phyloP scores from a whole-genome alignment of 495 filamentous ascomycete genomes.

The Venustampulla echinocandica region DNA sequence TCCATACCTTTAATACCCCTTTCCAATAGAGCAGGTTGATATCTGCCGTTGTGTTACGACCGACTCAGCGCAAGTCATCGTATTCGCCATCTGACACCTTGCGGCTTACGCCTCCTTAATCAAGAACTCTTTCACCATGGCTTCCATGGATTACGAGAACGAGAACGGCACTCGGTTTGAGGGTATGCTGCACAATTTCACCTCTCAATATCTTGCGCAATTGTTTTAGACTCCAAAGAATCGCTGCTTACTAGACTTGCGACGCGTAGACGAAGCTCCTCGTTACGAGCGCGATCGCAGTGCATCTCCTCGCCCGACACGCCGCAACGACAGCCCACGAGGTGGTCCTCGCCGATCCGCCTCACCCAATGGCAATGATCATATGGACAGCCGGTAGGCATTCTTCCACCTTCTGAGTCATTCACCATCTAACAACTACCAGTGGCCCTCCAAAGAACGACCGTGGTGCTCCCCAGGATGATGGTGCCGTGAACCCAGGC shows the following conservation, averaged over 20 bases:
- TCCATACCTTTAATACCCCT: slow-evolving; percentile 8
- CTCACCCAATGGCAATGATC: slow-evolving; percentile 56
- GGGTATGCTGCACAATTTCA: slow-evolving; percentile 39
- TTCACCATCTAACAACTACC: slow-evolving; percentile 22
- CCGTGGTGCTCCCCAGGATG: slow-evolving; percentile 54
- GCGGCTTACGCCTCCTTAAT: slow-evolving; percentile 3
- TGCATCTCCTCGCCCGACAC: slow-evolving; percentile 77
- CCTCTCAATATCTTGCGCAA: neutral
- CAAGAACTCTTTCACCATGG: slow-evolving; percentile 30
- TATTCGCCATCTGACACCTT: slow-evolving; percentile 18
- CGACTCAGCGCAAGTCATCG: slow-evolving; percentile 16
- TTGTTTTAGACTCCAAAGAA: slow-evolving; percentile 13
- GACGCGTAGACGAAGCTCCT: slow-evolving; percentile 56
- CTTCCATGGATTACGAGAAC: slow-evolving; percentile 77
- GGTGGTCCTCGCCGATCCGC: slow-evolving; percentile 69
- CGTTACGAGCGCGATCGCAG: slow-evolving; percentile 77
- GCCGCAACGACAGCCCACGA: slow-evolving; percentile 56
- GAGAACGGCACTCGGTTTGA: slow-evolving; percentile 75
- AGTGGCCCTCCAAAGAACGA: slow-evolving; percentile 40
- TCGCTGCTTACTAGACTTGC: slow-evolving; percentile 27
- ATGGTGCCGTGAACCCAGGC: slow-evolving; percentile 78
- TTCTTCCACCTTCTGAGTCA: slow-evolving; percentile 29
- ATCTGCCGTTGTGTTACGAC: slow-evolving; percentile 10
- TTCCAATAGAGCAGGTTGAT: slow-evolving; percentile 30
- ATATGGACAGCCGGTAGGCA: slow-evolving; percentile 63